These are phyloP conservation scores for Fragaria iinumae DNA, from an alignment of 306 rosid species.

Conservation along the genomic window DNA sequence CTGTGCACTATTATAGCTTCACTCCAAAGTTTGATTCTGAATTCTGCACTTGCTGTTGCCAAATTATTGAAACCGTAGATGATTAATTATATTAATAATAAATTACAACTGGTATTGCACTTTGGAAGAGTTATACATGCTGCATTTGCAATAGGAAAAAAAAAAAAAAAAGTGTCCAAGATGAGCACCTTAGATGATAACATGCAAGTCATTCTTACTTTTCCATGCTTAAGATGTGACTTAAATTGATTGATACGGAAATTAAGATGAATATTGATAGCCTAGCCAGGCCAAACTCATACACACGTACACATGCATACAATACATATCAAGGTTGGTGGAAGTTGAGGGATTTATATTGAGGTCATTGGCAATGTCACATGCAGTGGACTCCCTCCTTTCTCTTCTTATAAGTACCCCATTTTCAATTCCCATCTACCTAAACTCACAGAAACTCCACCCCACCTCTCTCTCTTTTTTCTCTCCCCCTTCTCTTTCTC, in stretches of 20 bases:
- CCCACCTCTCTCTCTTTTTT: slow-evolving; percentile 11
- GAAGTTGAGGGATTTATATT: slow-evolving; percentile 50
- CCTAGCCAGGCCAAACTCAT: not conserved
- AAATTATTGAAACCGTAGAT: not conserved
- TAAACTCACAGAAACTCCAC: slow-evolving; percentile 19
- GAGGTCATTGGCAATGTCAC: slow-evolving; percentile 30
- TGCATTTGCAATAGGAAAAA: not conserved
- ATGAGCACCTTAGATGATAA: not conserved
- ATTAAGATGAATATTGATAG: slow-evolving; percentile 34
- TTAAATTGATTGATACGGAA: slow-evolving; percentile 16
- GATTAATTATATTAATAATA: not conserved
- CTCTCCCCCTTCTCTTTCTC: not conserved
- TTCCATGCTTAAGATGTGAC: slow-evolving; percentile 45
- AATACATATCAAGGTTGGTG: slow-evolving; percentile 42
- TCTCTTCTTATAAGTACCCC: slow-evolving; percentile 32
- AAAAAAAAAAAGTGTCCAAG: not conserved
- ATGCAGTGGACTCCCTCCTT: slow-evolving; percentile 23
- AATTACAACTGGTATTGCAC: not conserved
- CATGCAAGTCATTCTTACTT: not conserved
- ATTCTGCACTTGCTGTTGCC: not conserved
- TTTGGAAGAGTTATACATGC: not conserved
- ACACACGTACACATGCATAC: not conserved
- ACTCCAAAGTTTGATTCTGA: not conserved
- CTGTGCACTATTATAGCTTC: slow-evolving; percentile 24
- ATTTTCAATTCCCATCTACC: slow-evolving; percentile 12